phyloP scores from a whole-genome alignment of 495 filamentous ascomycete genomes.

The Niebla homalea region DNA sequence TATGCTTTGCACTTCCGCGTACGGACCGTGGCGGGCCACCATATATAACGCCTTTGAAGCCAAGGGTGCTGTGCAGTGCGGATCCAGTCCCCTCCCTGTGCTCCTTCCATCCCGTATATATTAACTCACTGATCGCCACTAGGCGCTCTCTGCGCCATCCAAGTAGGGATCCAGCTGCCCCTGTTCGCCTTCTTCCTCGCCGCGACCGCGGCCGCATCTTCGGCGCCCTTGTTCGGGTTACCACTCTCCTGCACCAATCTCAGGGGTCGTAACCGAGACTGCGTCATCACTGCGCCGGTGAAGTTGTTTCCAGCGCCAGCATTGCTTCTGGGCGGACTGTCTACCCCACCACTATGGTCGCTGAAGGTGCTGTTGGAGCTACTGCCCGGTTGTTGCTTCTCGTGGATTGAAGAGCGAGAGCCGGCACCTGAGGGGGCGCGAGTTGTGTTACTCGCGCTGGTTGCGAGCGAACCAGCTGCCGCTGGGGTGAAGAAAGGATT shows the following conservation, averaged over 20 bases:
- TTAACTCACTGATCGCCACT: background rate
- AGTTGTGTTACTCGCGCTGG: constrained; percentile 24
- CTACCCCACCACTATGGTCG: constrained; percentile 43
- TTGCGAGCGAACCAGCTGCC: constrained; percentile 18
- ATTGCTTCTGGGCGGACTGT: constrained; percentile 41
- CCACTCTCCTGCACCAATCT: constrained; percentile 65
- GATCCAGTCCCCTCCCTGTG: background rate
- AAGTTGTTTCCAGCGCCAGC: constrained; percentile 35
- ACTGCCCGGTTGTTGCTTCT: constrained; percentile 22
- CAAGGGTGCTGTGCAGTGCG: no score
- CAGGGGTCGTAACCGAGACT: constrained; percentile 72
- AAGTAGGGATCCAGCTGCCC: constrained; percentile 40
- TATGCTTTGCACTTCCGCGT: no score
- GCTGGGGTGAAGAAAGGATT: constrained; percentile 36
- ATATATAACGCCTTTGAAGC: no score
- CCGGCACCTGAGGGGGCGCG: constrained; percentile 38
- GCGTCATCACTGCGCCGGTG: constrained; percentile 47
- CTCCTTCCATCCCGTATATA: background rate
- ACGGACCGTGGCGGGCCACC: no score
- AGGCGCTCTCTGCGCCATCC: constrained; percentile 8
- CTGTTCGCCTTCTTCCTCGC: constrained; percentile 47
- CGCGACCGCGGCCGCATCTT: constrained; percentile 27
- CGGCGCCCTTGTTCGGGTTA: constrained; percentile 17
- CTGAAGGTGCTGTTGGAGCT: constrained; percentile 47
- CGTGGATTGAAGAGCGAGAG: constrained; percentile 22